phyloP scores from a whole-genome alignment of 192 early-diverging fungal species.

The Kickxella alabastrina region DNA sequence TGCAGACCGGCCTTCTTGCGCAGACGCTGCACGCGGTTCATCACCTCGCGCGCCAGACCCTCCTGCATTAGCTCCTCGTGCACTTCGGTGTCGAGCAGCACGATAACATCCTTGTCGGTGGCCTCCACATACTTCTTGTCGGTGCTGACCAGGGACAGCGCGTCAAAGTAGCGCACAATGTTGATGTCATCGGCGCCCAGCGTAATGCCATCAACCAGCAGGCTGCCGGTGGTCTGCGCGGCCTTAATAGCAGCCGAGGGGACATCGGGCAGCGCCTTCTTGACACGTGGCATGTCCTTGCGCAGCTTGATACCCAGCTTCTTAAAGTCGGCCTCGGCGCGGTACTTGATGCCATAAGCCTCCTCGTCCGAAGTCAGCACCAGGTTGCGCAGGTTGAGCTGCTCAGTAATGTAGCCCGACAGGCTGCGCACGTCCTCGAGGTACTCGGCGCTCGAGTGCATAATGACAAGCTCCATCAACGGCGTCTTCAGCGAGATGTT shows the following conservation, averaged over 20 bases:
- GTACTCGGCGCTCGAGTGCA: conserved; percentile 85
- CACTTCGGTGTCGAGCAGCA: conserved; percentile 81
- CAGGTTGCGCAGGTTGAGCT: conserved; percentile 87
- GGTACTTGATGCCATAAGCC: conserved; percentile 91
- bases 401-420: conserved; percentile 84
- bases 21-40: conserved; percentile 94
- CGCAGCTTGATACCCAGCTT: conserved; percentile 84
- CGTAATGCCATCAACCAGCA: conserved; percentile 76
- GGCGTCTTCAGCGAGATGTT: conserved; percentile 94
- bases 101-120: conserved; percentile 75
- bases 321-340: conserved; percentile 85
- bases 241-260: conserved; percentile 73
- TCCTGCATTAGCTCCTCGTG: conserved; percentile 83
- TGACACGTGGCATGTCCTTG: conserved; percentile 84
- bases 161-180: conserved; percentile 82
- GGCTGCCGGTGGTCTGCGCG: conserved; percentile 64
- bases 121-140: conserved; percentile 69
- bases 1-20: conserved; percentile 93
- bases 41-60: conserved; percentile 88
- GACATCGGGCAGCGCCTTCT: conserved; percentile 74
- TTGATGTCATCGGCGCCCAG: conserved; percentile 81
- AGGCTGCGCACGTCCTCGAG: conserved; percentile 81
- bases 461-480: conserved; percentile 84
- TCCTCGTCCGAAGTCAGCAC: conserved; percentile 87
- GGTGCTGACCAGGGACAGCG: conserved; percentile 38